These are phyloP conservation scores for Phoenix roebelenii DNA, from an alignment of 176 grass and related monocot species.

Conservation along the genomic window DNA sequence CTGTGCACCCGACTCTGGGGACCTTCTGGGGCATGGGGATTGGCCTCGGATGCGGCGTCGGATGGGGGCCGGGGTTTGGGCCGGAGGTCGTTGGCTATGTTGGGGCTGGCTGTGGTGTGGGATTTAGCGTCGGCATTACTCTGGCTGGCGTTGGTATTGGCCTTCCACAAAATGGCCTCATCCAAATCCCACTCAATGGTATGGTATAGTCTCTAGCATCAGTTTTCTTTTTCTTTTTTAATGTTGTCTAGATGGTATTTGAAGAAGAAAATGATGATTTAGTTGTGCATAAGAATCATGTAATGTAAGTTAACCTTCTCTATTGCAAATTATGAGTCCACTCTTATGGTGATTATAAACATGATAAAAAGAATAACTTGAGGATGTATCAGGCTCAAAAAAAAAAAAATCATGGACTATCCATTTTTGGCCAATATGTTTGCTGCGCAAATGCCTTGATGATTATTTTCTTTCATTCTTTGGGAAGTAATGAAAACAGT, in stretches of 20 bases:
- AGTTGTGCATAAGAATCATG: no score
- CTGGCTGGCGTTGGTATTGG: constrained; percentile 70
- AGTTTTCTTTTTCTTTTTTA: not conserved
- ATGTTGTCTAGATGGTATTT: constrained; percentile 3
- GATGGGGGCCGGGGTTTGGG: constrained; percentile 87
- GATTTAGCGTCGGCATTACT: constrained; percentile 82
- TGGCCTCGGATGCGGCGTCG: constrained; percentile 82
- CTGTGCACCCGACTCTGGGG: constrained; percentile 81
- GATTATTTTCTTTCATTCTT: no score
- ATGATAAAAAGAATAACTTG: no score
- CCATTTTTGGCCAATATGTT: no score
- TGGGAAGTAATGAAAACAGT: no score
- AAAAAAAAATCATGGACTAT: no score
- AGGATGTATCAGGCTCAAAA: no score
- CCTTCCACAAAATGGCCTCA: constrained; percentile 54
- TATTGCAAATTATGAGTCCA: no score
- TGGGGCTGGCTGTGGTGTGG: constrained; percentile 73
- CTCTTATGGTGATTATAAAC: no score
- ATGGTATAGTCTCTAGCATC: not conserved
- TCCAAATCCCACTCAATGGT: constrained; percentile 40
- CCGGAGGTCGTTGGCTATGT: constrained; percentile 90
- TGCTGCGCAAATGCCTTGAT: no score
- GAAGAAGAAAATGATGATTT: constrained; percentile 3
- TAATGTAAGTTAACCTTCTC: no score
- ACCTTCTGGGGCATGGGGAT: constrained; percentile 82